phyloP scores from a whole-genome alignment of 1,139 yeast genomes.

The Saccharomyces hybrid region DNA sequence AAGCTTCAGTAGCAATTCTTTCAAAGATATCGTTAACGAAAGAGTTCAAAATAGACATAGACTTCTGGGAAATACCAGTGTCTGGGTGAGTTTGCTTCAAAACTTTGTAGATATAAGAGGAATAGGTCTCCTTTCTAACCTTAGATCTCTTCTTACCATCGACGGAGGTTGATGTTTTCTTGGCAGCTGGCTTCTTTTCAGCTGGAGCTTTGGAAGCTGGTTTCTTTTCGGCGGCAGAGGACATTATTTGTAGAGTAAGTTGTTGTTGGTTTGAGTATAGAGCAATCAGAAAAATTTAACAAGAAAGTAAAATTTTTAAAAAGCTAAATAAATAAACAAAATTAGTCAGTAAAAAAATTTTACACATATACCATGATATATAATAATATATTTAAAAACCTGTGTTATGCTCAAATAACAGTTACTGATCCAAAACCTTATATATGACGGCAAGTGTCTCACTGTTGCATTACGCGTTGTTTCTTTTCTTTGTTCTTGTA shows the following conservation, averaged over 20 bases:
- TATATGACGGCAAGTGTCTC: not conserved
- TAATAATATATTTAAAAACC: no score
- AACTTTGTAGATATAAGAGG: constrained; percentile 97
- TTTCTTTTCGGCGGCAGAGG: constrained; percentile 96
- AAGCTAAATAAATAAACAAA: no score
- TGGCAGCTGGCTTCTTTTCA: constrained; percentile 93
- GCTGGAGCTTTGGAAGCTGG: constrained; percentile 99
- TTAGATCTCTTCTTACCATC: constrained; percentile 92
- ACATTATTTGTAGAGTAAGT: constrained; percentile 45
- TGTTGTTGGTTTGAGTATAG: constrained; percentile 3
- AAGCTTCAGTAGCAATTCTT: constrained; percentile 96
- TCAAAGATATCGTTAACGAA: constrained; percentile 94
- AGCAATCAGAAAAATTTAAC: no score
- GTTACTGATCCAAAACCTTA: not conserved
- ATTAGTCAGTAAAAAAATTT: no score
- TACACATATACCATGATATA: no score
- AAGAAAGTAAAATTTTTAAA: no score
- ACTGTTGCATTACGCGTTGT: not conserved
- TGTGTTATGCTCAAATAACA: no score
- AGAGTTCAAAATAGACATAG: constrained; percentile 99
- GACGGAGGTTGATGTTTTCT: constrained; percentile 72
- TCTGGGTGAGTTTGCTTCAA: constrained; percentile 98
- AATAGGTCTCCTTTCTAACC: constrained; percentile 98
- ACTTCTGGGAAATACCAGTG: constrained; percentile 98
- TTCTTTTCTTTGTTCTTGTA: not conserved